phyloP scores from a whole-genome alignment of 768 basidiomycete species.

The Tulasnella calospora region DNA sequence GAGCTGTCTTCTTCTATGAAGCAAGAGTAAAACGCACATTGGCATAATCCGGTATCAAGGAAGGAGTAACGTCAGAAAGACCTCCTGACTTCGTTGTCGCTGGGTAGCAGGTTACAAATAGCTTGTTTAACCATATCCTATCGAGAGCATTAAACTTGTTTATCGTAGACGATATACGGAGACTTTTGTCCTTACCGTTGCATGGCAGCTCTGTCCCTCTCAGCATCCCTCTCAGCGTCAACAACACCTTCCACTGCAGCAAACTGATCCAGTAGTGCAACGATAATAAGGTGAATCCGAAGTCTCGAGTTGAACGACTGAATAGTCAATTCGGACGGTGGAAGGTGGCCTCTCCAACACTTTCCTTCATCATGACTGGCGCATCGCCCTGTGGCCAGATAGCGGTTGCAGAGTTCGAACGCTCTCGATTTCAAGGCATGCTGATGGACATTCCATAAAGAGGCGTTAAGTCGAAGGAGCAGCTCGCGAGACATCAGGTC shows the following conservation, averaged over 20 bases:
- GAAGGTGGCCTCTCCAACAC: not conserved
- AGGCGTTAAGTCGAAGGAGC: not conserved
- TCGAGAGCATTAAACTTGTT: not conserved
- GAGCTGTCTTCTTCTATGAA: not conserved
- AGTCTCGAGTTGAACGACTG: not conserved
- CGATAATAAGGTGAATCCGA: constrained; percentile 3
- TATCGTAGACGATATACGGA: too few relatives aligned
- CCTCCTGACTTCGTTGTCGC: not conserved
- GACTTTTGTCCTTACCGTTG: not conserved
- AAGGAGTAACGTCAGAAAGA: constrained; percentile 1
- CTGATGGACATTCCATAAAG: not conserved
- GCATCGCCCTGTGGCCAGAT: not conserved
- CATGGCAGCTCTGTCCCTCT: constrained; percentile 1
- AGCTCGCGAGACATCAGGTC: not conserved
- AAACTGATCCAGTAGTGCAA: not conserved
- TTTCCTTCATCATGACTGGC: not conserved
- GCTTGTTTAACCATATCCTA: constrained; percentile 5
- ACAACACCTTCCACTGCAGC: not conserved
- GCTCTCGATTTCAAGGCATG: not conserved
- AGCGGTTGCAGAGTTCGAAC: not conserved
- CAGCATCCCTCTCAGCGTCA: not conserved
- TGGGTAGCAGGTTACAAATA: constrained; percentile 12
- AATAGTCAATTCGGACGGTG: not conserved
- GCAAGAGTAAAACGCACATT: not conserved
- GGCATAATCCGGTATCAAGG: constrained; percentile 2